Conservation (phyloP, 176 grass and related monocot species). For the Coix lacrymajobi region DNA sequence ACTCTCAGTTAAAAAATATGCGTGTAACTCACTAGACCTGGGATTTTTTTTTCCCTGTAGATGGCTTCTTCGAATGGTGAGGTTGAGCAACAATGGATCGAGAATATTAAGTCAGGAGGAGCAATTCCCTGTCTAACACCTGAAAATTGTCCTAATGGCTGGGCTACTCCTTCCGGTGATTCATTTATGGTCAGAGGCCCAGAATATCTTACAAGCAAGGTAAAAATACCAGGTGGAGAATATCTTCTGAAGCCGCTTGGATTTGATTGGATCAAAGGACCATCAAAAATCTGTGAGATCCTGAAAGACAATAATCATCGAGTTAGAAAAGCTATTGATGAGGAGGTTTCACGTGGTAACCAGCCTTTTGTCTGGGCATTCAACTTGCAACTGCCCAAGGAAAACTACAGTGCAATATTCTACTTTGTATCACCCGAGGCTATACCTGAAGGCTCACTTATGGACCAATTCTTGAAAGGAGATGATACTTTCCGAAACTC, state of each 20-base stretch:
- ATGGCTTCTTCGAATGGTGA: slow-evolving; percentile 59
- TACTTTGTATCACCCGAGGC: slow-evolving; percentile 72
- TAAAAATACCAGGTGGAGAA: slow-evolving; percentile 69
- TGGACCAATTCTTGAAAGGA: slow-evolving; percentile 90
- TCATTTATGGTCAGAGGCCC: slow-evolving; percentile 85
- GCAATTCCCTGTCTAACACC: slow-evolving; percentile 57
- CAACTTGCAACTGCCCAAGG: slow-evolving; percentile 93
- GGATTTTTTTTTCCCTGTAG: background rate
- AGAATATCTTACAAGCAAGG: slow-evolving; percentile 70
- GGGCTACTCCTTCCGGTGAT: slow-evolving; percentile 63
- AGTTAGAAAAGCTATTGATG: slow-evolving; percentile 64
- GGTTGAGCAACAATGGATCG: slow-evolving; percentile 62
- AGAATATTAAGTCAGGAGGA: slow-evolving; percentile 57
- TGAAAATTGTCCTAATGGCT: slow-evolving; percentile 56
- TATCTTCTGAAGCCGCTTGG: slow-evolving; percentile 88
- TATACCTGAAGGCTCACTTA: slow-evolving; percentile 50
- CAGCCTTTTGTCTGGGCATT: slow-evolving; percentile 91
- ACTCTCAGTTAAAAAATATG: background rate
- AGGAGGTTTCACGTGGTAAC: slow-evolving; percentile 42
- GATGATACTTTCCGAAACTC: slow-evolving; percentile 85
- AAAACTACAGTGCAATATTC: slow-evolving; percentile 69
- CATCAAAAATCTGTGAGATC: slow-evolving; percentile 60
- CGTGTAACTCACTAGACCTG: background rate
- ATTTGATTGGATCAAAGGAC: slow-evolving; percentile 84
- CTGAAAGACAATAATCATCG: slow-evolving; percentile 69